Conservation (phyloP, 1,284 basidiomycete genomes). For the Xerocomus minutiporus region DNA sequence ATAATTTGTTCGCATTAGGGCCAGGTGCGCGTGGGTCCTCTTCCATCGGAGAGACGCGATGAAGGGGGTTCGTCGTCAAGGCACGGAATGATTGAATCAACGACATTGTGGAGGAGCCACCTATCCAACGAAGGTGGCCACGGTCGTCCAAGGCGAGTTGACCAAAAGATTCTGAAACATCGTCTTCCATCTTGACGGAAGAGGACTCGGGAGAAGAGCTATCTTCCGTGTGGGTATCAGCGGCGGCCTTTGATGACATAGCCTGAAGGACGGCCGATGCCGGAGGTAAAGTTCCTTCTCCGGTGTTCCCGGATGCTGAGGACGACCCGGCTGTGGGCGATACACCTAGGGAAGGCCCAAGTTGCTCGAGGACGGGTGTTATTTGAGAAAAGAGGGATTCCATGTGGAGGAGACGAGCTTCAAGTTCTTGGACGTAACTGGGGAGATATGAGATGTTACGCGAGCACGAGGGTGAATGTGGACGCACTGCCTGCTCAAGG, state of each 20-base stretch:
- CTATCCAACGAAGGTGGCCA: slow-evolving; percentile 89
- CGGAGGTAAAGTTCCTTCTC: slow-evolving; percentile 32
- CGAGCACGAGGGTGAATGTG: slow-evolving; percentile 7
- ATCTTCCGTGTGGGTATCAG: slow-evolving; percentile 29
- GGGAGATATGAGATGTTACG: slow-evolving; percentile 18
- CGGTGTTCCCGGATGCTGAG: slow-evolving; percentile 29
- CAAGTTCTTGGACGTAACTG: slow-evolving; percentile 84
- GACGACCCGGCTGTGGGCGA: slow-evolving; percentile 29
- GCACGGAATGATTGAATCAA: slow-evolving; percentile 84
- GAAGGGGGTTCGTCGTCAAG: slow-evolving; percentile 66
- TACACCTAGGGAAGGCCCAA: slow-evolving; percentile 49
- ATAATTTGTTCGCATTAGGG: slow-evolving; percentile 75
- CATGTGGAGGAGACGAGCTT: slow-evolving; percentile 79
- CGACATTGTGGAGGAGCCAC: slow-evolving; percentile 86
- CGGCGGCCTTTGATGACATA: slow-evolving; percentile 39
- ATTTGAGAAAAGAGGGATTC: slow-evolving; percentile 74
- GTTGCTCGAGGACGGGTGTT: slow-evolving; percentile 68
- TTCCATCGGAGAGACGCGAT: slow-evolving; percentile 75
- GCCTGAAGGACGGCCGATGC: slow-evolving; percentile 40
- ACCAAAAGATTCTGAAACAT: slow-evolving; percentile 76
- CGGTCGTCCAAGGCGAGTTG: slow-evolving; percentile 85
- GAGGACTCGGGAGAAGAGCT: slow-evolving; percentile 38
- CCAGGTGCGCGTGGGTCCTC: slow-evolving; percentile 73
- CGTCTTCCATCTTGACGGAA: slow-evolving; percentile 61
- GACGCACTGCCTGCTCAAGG: slow-evolving; percentile 77